These are phyloP conservation scores for Fusarium caatingaense DNA, from an alignment of 2,329 filamentous ascomycete genomes.

Conservation along the genomic window DNA sequence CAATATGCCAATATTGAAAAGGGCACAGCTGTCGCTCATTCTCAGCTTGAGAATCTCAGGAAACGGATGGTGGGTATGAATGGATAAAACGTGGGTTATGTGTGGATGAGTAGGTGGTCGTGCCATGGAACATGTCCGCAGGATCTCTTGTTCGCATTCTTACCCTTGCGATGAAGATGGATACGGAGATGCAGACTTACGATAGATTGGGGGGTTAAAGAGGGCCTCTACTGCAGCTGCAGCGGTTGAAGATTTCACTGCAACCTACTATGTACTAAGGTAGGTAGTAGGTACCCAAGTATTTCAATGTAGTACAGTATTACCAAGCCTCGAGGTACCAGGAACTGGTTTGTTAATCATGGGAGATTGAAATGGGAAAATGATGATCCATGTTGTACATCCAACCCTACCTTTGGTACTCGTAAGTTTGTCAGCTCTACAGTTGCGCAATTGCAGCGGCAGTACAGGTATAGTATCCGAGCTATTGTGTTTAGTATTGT, in stretches of 20 bases:
- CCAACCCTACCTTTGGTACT: neutral
- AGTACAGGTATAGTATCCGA: neutral
- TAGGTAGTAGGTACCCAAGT: neutral
- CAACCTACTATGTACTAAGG: neutral
- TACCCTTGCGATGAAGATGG: conserved; percentile 18
- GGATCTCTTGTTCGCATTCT: conserved; percentile 29
- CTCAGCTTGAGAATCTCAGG: neutral
- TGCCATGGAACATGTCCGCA: conserved; percentile 34
- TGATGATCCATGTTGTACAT: conserved; percentile 13
- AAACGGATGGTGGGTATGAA: conserved; percentile 13
- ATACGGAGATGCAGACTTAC: conserved; percentile 2
- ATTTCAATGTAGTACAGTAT: neutral
- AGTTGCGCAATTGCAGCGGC: neutral
- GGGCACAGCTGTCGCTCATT: neutral
- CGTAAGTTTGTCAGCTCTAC: neutral
- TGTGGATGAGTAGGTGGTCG: conserved; percentile 24
- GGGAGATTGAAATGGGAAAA: conserved; percentile 16
- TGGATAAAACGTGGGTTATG: conserved; percentile 15
- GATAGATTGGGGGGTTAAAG: conserved; percentile 16
- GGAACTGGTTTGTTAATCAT: conserved; percentile 15
- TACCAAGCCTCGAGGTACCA: conserved; percentile 18
- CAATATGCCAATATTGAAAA: neutral
- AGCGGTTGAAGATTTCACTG: conserved; percentile 13
- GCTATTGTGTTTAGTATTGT: too few species aligned
- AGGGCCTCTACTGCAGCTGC: conserved; percentile 22